Percentiles rank a stretch among this genome's conserved stretches.
phyloP scores from a whole-genome alignment of 768 basidiomycete species.

The Macrolepiota dolichaula region DNA sequence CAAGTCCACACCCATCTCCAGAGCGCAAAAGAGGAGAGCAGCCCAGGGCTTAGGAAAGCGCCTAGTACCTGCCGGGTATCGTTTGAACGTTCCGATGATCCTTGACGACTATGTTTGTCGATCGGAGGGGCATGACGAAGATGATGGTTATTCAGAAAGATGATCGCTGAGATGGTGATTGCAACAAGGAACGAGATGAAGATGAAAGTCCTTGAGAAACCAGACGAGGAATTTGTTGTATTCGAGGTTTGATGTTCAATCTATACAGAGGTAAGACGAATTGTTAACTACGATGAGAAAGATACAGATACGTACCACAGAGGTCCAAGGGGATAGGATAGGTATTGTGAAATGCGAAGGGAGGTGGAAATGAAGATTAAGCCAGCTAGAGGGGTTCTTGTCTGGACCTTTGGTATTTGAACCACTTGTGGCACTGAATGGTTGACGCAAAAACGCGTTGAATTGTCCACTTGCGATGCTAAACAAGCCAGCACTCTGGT shows the following conservation, averaged over 20 bases:
- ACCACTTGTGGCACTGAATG: constrained; percentile 10
- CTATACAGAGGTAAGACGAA: constrained; percentile 30
- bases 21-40: background rate
- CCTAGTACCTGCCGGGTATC: background rate
- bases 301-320: constrained; percentile 46
- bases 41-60: background rate
- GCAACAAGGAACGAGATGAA: background rate
- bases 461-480: background rate
- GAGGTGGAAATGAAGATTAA: constrained; percentile 14
- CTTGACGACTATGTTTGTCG: background rate
- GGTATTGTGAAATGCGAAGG: constrained; percentile 75
- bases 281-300: background rate
- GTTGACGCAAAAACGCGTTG: background rate
- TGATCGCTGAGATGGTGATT: background rate
- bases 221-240: background rate
- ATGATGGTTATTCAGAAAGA: background rate
- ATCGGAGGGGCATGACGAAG: background rate
- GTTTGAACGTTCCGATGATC: background rate
- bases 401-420: constrained; percentile 11
- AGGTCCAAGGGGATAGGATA: constrained; percentile 74
- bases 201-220: background rate
- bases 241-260: constrained; percentile 70
- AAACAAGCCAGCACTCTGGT: constrained; percentile 12
- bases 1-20: background rate
- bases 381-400: background rate